phyloP scores from a whole-genome alignment of 352 stramenopile genomes.

The Pythium sukuiense region DNA sequence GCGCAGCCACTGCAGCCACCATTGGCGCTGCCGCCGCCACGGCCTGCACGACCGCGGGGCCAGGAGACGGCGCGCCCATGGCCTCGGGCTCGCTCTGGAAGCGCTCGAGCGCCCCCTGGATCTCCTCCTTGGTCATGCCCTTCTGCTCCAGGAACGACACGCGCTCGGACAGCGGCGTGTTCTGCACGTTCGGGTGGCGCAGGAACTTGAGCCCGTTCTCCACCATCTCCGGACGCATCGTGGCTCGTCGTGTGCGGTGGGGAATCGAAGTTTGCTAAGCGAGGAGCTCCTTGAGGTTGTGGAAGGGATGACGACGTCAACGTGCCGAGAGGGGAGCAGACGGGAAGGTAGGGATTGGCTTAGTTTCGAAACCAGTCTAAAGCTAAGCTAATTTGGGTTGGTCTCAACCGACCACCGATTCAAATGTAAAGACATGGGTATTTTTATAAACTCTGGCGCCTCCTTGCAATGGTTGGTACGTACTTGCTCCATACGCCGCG shows the following conservation, averaged over 20 bases:
- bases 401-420: background rate
- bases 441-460: background rate
- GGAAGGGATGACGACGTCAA: constrained; percentile 8
- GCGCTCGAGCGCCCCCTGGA: constrained; percentile 72
- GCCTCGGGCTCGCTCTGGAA: constrained; percentile 24
- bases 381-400: no score
- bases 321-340: background rate
- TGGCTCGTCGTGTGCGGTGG: constrained; percentile 1
- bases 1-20: constrained; percentile 45
- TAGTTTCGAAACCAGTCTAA: background rate
- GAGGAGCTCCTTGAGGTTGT: constrained; percentile 2
- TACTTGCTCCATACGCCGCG: background rate
- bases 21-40: constrained; percentile 37
- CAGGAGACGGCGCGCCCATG: constrained; percentile 16
- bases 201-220: constrained; percentile 82
- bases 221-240: constrained; percentile 61
- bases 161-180: constrained; percentile 73
- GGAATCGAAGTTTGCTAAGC: background rate
- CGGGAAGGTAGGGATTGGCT: background rate
- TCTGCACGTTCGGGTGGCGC: constrained; percentile 79
- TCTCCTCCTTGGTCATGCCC: constrained; percentile 76
- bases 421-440: background rate
- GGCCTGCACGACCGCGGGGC: constrained; percentile 4
- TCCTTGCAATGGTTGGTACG: background rate
- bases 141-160: constrained; percentile 82